Evolutionary conservation across 805 yeast species (phyloP).

Genomic region (Saturnispora saitoi): DNA sequence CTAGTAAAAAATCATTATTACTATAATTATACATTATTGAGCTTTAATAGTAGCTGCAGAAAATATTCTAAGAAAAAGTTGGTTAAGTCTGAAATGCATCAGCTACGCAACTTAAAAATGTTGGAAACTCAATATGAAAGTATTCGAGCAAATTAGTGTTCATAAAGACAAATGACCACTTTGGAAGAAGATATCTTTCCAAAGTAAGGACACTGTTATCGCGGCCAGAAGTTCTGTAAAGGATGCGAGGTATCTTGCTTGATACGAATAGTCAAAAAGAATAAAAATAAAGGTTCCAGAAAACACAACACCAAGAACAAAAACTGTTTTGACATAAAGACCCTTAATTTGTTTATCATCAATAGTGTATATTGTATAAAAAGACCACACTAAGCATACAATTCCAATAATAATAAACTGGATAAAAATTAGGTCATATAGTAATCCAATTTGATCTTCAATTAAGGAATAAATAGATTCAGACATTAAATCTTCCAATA

Average conservation of each 20-base stretch:
- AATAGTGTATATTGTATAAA: constrained; percentile 17
- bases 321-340: constrained; percentile 6
- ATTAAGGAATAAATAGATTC: constrained; percentile 24
- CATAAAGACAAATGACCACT: too few relatives aligned
- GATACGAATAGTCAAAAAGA: neutral
- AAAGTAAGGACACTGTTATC: constrained; percentile 17
- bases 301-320: constrained; percentile 9
- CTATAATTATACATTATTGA: too few relatives aligned
- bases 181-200: constrained; percentile 15
- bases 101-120: too few relatives aligned
- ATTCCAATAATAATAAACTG: constrained; percentile 18
- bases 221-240: too few relatives aligned
- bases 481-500: constrained; percentile 25
- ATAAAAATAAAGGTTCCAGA: constrained; percentile 15
- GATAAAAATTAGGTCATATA: constrained; percentile 19
- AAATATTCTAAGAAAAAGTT: too few relatives aligned
- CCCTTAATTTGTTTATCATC: constrained; percentile 14
- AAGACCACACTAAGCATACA: constrained; percentile 14
- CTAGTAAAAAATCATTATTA: too few relatives aligned
- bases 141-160: too few relatives aligned
- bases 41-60: too few relatives aligned
- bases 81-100: too few relatives aligned
- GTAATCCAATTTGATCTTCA: constrained; percentile 16
- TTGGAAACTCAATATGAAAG: too few relatives aligned
- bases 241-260: neutral